These are phyloP conservation scores for Aspergillus cavernicola DNA, from an alignment of 495 filamentous ascomycete species.

Conservation along the genomic window DNA sequence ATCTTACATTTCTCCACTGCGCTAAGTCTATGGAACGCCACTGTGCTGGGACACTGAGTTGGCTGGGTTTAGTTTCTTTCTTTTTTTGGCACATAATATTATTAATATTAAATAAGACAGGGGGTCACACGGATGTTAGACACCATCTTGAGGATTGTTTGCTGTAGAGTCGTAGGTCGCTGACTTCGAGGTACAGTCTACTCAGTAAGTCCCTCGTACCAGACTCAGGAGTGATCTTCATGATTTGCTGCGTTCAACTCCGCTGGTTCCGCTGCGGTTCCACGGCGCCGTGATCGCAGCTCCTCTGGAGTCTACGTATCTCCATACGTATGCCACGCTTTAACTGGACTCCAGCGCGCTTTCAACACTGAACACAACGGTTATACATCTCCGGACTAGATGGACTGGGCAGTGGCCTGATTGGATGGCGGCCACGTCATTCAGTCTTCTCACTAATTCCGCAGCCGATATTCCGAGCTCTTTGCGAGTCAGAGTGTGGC, in stretches of 20 bases:
- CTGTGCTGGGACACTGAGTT: not conserved
- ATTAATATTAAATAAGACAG: too few species aligned
- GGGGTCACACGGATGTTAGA: too few species aligned
- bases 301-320: not conserved
- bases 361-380: not conserved
- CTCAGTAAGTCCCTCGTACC: too few species aligned
- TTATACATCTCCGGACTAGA: not conserved
- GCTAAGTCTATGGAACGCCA: not conserved
- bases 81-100: not conserved
- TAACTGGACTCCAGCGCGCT: not conserved
- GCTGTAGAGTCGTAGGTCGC: too few species aligned
- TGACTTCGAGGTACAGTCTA: too few species aligned
- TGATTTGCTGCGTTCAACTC: not conserved
- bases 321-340: conserved; percentile 3
- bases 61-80: not conserved
- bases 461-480: too few species aligned
- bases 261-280: conserved; percentile 12
- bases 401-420: conserved; percentile 1
- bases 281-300: not conserved
- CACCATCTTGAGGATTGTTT: too few species aligned
- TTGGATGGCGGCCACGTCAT: conserved; percentile 10
- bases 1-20: not conserved
- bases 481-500: conserved; percentile 3
- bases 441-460: not conserved
- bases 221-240: too few species aligned